phyloP scores from a whole-genome alignment of 2,329 filamentous ascomycete species.

The Hypomyces rosellus region DNA sequence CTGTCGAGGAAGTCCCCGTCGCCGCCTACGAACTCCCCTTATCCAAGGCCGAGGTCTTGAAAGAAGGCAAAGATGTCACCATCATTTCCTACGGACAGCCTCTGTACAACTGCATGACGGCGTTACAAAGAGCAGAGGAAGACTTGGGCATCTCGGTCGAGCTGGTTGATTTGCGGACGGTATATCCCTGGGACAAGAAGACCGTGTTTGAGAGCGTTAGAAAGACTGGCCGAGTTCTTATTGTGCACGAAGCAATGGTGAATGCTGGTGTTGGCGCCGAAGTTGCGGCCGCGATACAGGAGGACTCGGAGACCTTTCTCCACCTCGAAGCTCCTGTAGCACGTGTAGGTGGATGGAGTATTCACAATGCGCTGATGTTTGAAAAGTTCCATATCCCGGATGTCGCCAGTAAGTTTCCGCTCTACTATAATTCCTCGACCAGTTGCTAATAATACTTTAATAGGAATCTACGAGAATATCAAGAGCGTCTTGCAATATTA shows the following conservation, averaged over 20 bases:
- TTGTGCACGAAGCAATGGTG: slow-evolving; percentile 89
- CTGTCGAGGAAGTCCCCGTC: slow-evolving; percentile 83
- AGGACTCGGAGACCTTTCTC: slow-evolving; percentile 68
- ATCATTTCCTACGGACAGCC: slow-evolving; percentile 87
- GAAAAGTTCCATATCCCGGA: slow-evolving; percentile 81
- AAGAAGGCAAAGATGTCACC: slow-evolving; percentile 73
- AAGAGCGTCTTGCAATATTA: slow-evolving; percentile 62
- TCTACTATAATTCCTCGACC: not conserved
- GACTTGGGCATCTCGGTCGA: slow-evolving; percentile 72
- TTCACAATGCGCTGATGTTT: slow-evolving; percentile 71
- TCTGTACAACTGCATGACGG: slow-evolving; percentile 73
- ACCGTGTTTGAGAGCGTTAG: slow-evolving; percentile 74
- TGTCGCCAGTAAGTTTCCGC: slow-evolving; percentile 65
- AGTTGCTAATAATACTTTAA: not conserved
- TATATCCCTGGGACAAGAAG: slow-evolving; percentile 87
- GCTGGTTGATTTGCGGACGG: slow-evolving; percentile 78
- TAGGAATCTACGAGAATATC: slow-evolving; percentile 67
- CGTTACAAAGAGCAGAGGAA: slow-evolving; percentile 67
- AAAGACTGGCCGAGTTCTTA: slow-evolving; percentile 79
- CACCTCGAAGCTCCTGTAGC: slow-evolving; percentile 78
- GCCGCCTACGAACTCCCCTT: slow-evolving; percentile 77
- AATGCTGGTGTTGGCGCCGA: slow-evolving; percentile 87
- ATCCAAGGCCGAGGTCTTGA: slow-evolving; percentile 78
- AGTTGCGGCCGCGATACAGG: slow-evolving; percentile 81
- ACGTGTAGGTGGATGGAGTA: slow-evolving; percentile 84